These are phyloP conservation scores for Trypanosoma rangeli DNA, from an alignment of 208 protist species.

Conservation along the genomic window DNA sequence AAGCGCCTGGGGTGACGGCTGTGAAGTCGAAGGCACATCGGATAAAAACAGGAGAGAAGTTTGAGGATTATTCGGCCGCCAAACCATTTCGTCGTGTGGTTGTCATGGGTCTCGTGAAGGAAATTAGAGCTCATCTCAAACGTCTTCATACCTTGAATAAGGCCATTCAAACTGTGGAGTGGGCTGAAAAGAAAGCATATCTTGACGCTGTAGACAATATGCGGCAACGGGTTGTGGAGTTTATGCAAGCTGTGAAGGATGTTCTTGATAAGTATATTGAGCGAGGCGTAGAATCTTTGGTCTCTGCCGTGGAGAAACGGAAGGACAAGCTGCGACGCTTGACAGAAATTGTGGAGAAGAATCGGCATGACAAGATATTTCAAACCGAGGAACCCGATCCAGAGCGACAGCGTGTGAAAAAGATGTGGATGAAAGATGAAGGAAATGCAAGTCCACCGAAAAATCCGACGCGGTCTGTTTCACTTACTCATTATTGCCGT, in stretches of 20 bases:
- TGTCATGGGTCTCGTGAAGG: slow-evolving; percentile 54
- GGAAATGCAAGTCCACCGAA: neutral
- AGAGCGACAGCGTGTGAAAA: slow-evolving; percentile 42
- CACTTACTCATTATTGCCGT: neutral
- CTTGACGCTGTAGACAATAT: slow-evolving; percentile 59
- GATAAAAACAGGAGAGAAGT: slow-evolving; percentile 70
- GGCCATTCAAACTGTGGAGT: slow-evolving; percentile 66
- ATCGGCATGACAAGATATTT: slow-evolving; percentile 75
- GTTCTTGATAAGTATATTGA: slow-evolving; percentile 74
- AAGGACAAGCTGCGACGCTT: slow-evolving; percentile 72
- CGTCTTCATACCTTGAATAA: slow-evolving; percentile 73
- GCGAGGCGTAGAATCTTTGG: slow-evolving; percentile 65
- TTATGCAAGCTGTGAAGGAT: slow-evolving; percentile 49
- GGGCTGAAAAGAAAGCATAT: slow-evolving; percentile 73
- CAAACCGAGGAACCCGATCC: slow-evolving; percentile 38
- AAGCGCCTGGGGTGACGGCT: slow-evolving; percentile 50
- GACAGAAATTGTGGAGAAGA: slow-evolving; percentile 68
- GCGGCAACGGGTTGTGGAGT: slow-evolving; percentile 39
- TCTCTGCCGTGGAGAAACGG: slow-evolving; percentile 68
- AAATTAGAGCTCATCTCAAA: slow-evolving; percentile 52
- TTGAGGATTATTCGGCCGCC: slow-evolving; percentile 83
- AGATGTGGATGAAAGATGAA: slow-evolving; percentile 30
- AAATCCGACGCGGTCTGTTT: neutral
- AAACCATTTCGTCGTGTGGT: slow-evolving; percentile 86
- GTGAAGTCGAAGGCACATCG: slow-evolving; percentile 84